phyloP scores from a whole-genome alignment of 2,329 filamentous ascomycete genomes.

The Grosmannia huntii region DNA sequence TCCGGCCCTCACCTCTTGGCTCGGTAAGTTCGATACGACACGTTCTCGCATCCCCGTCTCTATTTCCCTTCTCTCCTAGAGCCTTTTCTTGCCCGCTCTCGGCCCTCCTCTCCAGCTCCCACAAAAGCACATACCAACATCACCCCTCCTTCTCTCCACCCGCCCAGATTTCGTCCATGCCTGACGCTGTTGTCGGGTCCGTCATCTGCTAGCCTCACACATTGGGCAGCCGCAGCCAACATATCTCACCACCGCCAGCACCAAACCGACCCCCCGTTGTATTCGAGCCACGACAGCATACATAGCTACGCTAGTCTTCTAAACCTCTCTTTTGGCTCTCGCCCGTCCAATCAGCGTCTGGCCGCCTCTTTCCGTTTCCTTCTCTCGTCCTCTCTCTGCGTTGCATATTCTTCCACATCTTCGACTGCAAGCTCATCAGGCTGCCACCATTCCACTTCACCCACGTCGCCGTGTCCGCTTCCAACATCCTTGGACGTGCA shows the following conservation, averaged over 20 bases:
- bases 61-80: not conserved
- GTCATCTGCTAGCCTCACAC: not conserved
- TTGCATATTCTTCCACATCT: not conserved
- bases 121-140: not conserved
- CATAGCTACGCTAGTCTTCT: slow-evolving; percentile 1
- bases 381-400: not conserved
- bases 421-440: not conserved
- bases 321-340: not conserved
- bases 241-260: not conserved
- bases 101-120: not conserved
- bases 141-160: not conserved
- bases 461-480: not conserved
- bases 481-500: not conserved
- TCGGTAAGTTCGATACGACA: too few relatives aligned
- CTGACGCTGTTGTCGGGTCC: not conserved
- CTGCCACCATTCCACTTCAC: not conserved
- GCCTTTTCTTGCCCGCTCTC: not conserved
- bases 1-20: not conserved
- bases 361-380: not conserved
- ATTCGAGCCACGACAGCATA: slow-evolving; percentile 12
- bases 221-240: slow-evolving; percentile 1
- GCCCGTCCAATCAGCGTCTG: not conserved
- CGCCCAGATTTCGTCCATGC: not conserved
- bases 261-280: not conserved
- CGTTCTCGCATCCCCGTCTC: not conserved